Conservation (phyloP, 768 basidiomycete species). For the Phylloporus rhodoxanthus region DNA sequence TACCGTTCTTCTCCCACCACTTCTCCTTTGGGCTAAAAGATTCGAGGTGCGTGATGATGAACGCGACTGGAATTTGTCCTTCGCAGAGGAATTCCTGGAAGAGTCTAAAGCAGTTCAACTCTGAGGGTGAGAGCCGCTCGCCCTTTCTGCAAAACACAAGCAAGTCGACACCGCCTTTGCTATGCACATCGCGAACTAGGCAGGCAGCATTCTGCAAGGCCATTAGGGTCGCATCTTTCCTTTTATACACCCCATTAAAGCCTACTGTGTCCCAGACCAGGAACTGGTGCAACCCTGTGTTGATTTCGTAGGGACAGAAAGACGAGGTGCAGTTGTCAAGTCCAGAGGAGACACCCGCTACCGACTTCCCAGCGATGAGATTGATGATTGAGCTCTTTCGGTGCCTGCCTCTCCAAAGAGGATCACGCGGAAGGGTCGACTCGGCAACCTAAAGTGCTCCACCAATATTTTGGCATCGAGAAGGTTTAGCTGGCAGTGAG, state of each 20-base stretch:
- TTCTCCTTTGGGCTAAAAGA: slow-evolving; percentile 22
- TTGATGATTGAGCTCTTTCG: too few relatives aligned
- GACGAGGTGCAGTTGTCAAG: slow-evolving; percentile 32
- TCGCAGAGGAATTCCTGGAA: slow-evolving; percentile 37
- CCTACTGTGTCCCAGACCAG: too few relatives aligned
- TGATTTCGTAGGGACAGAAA: slow-evolving; percentile 18
- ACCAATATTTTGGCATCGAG: too few relatives aligned
- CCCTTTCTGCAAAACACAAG: slow-evolving; percentile 33
- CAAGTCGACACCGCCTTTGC: slow-evolving; percentile 32
- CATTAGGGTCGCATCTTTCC: slow-evolving; percentile 2
- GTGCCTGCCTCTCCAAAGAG: slow-evolving; percentile 40
- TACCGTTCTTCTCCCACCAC: slow-evolving; percentile 28
- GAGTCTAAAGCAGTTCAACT: slow-evolving; percentile 29
- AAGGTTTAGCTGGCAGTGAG: slow-evolving; percentile 9
- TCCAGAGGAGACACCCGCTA: slow-evolving; percentile 23
- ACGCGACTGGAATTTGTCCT: slow-evolving; percentile 32
- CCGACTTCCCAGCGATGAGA: slow-evolving; percentile 18
- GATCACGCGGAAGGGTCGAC: slow-evolving; percentile 26
- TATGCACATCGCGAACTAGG: slow-evolving; percentile 28
- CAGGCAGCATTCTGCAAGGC: slow-evolving; percentile 23
- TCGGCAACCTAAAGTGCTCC: slow-evolving; percentile 8
- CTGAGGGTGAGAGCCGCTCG: slow-evolving; percentile 26
- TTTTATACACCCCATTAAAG: slow-evolving; percentile 15
- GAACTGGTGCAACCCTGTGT: slow-evolving; percentile 17
- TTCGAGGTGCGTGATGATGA: slow-evolving; percentile 38